Evolutionary conservation across 768 basidiomycete genomes (phyloP).

Genomic region (Suillus spraguei): DNA sequence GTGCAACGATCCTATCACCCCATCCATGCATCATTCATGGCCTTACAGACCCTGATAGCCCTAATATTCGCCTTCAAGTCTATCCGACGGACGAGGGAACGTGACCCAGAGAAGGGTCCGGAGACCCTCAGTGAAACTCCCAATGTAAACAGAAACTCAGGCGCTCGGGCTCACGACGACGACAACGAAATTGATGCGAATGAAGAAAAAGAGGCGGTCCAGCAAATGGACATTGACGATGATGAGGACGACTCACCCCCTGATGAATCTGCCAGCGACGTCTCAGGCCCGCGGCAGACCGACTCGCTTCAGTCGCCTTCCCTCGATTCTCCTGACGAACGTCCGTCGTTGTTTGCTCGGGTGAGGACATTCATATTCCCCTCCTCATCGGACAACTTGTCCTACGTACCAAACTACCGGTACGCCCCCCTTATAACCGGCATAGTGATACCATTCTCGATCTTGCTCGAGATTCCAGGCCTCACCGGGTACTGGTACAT

Average conservation of each 20-base stretch:
- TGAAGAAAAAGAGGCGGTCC: not conserved
- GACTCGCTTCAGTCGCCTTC: not conserved
- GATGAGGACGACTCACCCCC: not conserved
- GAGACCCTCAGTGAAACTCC: conserved; percentile 6
- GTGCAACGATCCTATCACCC: too few species aligned
- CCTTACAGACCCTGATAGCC: not conserved
- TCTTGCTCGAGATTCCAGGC: conserved; percentile 82
- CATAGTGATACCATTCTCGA: conserved; percentile 71
- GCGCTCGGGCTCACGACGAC: not conserved
- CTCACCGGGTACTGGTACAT: conserved; percentile 78
- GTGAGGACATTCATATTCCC: conserved; percentile 15
- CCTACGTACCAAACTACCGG: conserved; percentile 60
- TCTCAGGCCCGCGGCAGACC: not conserved
- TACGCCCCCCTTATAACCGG: conserved; percentile 67
- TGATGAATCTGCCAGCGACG: not conserved
- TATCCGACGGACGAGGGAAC: not conserved
- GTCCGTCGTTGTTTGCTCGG: not conserved
- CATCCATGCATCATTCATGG: not conserved
- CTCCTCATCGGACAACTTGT: conserved; percentile 27
- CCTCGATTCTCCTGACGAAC: not conserved
- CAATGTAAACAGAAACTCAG: not conserved
- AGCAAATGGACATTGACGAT: not conserved
- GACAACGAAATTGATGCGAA: not conserved
- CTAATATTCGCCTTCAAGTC: not conserved
- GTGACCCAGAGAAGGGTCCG: conserved; percentile 11